A percentile compares a stretch with the other conserved stretches of the same genome.
phyloP scores from a whole-genome alignment of 2,329 filamentous ascomycete species.

The Bipolaris gigantea region DNA sequence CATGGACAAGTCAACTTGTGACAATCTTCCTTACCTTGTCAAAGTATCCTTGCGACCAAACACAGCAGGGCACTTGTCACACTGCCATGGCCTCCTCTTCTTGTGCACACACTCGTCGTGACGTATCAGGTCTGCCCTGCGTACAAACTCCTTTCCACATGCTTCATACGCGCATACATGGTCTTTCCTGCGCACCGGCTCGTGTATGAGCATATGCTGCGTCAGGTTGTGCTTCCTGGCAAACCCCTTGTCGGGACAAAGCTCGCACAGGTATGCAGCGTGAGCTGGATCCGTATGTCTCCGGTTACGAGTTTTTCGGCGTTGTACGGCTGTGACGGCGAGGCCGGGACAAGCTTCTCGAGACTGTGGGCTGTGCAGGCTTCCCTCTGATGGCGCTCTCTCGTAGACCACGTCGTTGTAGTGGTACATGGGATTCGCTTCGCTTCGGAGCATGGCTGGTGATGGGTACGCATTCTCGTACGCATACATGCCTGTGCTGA shows the following conservation, averaged over 20 bases:
- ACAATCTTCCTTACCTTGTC: slow-evolving; percentile 63
- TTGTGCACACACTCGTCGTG: slow-evolving; percentile 68
- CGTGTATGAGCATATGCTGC: slow-evolving; percentile 82
- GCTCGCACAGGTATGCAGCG: slow-evolving; percentile 64
- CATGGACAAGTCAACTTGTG: neutral
- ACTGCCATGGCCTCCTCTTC: slow-evolving; percentile 70
- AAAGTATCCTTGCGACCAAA: slow-evolving; percentile 84
- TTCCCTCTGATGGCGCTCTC: slow-evolving; percentile 16
- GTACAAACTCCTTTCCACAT: slow-evolving; percentile 76
- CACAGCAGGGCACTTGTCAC: slow-evolving; percentile 68
- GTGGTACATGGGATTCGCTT: slow-evolving; percentile 14
- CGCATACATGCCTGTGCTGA: slow-evolving; percentile 25
- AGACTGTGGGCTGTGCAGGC: slow-evolving; percentile 17
- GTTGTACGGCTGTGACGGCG: slow-evolving; percentile 3
- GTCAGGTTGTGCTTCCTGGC: slow-evolving; percentile 85
- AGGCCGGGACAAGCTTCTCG: slow-evolving; percentile 5
- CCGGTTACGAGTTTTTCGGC: slow-evolving; percentile 17
- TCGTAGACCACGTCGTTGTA: slow-evolving; percentile 17
- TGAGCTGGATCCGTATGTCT: slow-evolving; percentile 21
- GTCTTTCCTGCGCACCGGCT: slow-evolving; percentile 70
- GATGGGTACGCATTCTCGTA: slow-evolving; percentile 32
- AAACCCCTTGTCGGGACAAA: slow-evolving; percentile 73
- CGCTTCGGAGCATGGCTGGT: slow-evolving; percentile 26
- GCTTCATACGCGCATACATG: slow-evolving; percentile 66
- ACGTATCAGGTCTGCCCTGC: slow-evolving; percentile 74